Evolutionary conservation across 2,329 filamentous ascomycete species (phyloP).

Genomic region (Emergomyces africanus): DNA sequence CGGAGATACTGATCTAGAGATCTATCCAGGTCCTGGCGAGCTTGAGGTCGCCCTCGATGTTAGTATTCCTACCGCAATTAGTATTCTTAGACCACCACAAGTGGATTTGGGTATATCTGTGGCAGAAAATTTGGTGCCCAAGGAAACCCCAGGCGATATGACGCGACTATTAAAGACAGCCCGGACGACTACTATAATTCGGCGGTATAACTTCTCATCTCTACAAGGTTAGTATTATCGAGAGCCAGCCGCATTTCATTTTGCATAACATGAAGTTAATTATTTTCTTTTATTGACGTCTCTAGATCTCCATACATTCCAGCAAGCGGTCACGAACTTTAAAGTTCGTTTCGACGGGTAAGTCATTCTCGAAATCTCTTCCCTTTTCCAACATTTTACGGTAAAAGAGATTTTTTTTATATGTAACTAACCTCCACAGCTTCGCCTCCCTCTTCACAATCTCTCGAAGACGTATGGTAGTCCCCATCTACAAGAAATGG

Average conservation of each 20-base stretch:
- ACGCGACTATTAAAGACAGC: slow-evolving; percentile 47
- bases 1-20: not conserved
- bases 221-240: slow-evolving; percentile 26
- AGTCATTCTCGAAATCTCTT: slow-evolving; percentile 1
- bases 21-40: slow-evolving; percentile 50
- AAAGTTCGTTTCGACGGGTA: slow-evolving; percentile 57
- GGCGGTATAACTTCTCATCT: slow-evolving; percentile 56
- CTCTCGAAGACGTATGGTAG: slow-evolving; percentile 72
- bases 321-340: slow-evolving; percentile 68
- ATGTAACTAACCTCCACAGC: slow-evolving; percentile 23
- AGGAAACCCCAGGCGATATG: slow-evolving; percentile 51
- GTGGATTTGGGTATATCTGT: slow-evolving; percentile 65
- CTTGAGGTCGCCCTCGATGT: slow-evolving; percentile 54
- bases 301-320: slow-evolving; percentile 62
- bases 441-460: slow-evolving; percentile 66
- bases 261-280: slow-evolving; percentile 7
- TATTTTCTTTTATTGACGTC: not conserved
- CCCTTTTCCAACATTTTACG: not conserved
- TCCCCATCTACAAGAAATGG: slow-evolving; percentile 91
- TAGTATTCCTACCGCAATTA: slow-evolving; percentile 47
- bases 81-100: slow-evolving; percentile 59
- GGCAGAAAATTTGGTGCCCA: slow-evolving; percentile 51
- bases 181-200: slow-evolving; percentile 51
- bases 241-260: not conserved
- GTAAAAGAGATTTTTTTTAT: not conserved